Percentiles rank a stretch among this genome's conserved stretches.
These are phyloP conservation scores for Phaeoacremonium minimum DNA, from an alignment of 2,329 filamentous ascomycete species.

Conservation along the genomic window DNA sequence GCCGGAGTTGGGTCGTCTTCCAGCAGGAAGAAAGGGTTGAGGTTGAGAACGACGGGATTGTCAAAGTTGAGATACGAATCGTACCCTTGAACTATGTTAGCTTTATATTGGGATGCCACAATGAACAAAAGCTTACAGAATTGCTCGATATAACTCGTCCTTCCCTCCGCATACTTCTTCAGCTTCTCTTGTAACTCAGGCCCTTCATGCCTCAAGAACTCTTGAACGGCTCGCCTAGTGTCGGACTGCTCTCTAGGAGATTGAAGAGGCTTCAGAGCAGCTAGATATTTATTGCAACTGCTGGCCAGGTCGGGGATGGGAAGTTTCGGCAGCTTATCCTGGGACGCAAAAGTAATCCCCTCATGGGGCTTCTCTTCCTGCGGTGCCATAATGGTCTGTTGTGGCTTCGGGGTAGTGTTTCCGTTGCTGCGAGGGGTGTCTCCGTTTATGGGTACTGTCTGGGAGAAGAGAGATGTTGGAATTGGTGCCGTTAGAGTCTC, in stretches of 20 bases:
- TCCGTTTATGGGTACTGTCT: conserved; percentile 28
- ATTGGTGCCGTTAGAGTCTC: conserved; percentile 56
- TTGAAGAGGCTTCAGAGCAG: conserved; percentile 77
- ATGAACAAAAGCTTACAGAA: conserved; percentile 67
- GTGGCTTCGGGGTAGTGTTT: conserved; percentile 25
- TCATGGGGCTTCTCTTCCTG: conserved; percentile 52
- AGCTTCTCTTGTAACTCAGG: conserved; percentile 82
- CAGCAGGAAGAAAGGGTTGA: conserved; percentile 96
- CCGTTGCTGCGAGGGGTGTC: conserved; percentile 25
- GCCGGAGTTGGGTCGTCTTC: conserved; percentile 97
- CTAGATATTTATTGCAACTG: conserved; percentile 75
- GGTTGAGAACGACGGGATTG: conserved; percentile 92
- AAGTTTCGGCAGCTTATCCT: conserved; percentile 85
- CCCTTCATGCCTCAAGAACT: conserved; percentile 79
- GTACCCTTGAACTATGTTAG: conserved; percentile 65
- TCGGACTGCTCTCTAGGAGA: conserved; percentile 76
- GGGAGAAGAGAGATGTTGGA: conserved; percentile 30
- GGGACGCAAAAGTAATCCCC: conserved; percentile 82
- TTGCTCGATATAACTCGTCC: conserved; percentile 96
- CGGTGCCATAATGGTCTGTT: conserved; percentile 43
- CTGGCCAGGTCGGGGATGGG: conserved; percentile 85
- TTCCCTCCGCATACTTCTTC: conserved; percentile 83
- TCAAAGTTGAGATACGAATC: conserved; percentile 98
- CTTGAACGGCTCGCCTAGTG: conserved; percentile 72
- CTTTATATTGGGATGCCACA: conserved; percentile 7